Base-by-base conservation (phyloP, 441 rosid species). In the Brassica hybrid region DNA sequence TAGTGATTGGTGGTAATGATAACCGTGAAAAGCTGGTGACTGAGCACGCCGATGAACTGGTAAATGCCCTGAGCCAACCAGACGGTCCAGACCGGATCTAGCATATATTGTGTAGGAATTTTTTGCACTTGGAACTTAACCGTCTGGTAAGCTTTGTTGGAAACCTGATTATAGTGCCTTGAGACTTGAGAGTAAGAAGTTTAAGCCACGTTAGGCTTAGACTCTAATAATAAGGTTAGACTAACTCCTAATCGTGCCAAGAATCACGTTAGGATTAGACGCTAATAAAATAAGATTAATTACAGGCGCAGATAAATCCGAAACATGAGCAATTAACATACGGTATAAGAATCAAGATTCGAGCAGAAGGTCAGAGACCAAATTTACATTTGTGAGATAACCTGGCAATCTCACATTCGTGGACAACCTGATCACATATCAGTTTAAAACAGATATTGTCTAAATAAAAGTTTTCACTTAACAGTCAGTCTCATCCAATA, bases 311-410 rank as follows among this genome's bases (percentile, higher is more conserved):
- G 62, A 90, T 21, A 2, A 21, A 21, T 21, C 88, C 65, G 90
- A 83, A 58, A 90, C 90, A 11, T 86, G 89, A 86, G 92, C 92
- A 30, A 18, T 88, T 57, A 86, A 92, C 92, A 88, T 85, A 17
- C 86, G 91, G 92, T 86, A 88, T 9, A 77, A 90, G 17, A 90
- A 90, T 41, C 92, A 88, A 81, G 90, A 88, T 70, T 16, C 83
- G 12, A 75, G 50, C 7, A 72, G 80, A 21, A 21, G 23, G 23
- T 2, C 23, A 21, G 23, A 21, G 23, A 21, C 23, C 23, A 21
- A 21, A 21, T 21, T 21, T 21, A 21, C 23, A 21, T 21, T 21
- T 21, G 23, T 21, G 23, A 21, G 23, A 21, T 21, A 21, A 21
- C 23, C 23, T 21, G 23, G 23, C 23, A 21, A 21, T 21, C 2